These are phyloP conservation scores for Candida nonsorbophila DNA, from an alignment of 805 yeast species.

Conservation along the genomic window DNA sequence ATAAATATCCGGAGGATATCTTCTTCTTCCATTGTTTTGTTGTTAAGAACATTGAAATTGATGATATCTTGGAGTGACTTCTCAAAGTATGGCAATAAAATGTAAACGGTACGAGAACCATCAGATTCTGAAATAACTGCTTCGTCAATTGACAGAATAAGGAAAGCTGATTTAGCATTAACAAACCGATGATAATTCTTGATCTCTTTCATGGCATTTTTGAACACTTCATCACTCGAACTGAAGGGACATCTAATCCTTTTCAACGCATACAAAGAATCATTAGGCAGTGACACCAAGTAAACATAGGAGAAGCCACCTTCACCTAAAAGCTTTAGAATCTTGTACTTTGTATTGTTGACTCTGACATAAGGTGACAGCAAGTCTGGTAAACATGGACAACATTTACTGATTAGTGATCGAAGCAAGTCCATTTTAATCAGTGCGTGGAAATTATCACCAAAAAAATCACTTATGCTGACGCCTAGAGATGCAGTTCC, in stretches of 20 bases:
- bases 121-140: conserved; percentile 66
- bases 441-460: too few species aligned
- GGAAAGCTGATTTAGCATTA: conserved; percentile 51
- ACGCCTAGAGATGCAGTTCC: conserved; percentile 4
- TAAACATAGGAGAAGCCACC: conserved; percentile 89
- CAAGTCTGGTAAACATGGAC: conserved; percentile 41
- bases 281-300: conserved; percentile 51
- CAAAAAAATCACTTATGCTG: conserved; percentile 3
- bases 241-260: conserved; percentile 88
- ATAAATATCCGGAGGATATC: conserved; percentile 60
- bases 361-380: conserved; percentile 55
- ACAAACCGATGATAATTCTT: conserved; percentile 66
- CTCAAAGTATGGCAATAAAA: conserved; percentile 73
- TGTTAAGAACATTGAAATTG: conserved; percentile 55
- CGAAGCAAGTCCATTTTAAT: conserved; percentile 16
- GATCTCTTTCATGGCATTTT: conserved; percentile 70
- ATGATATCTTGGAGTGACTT: conserved; percentile 77
- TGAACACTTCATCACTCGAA: conserved; percentile 56
- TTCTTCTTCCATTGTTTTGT: conserved; percentile 48
- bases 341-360: conserved; percentile 57
- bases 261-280: conserved; percentile 64
- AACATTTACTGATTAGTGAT: conserved; percentile 22
- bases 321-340: conserved; percentile 76
- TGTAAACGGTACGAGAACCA: conserved; percentile 74
- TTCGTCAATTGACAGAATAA: conserved; percentile 68